Evolutionary conservation across 768 basidiomycete species (phyloP).

Genomic region (Hypholoma fasciculare): DNA sequence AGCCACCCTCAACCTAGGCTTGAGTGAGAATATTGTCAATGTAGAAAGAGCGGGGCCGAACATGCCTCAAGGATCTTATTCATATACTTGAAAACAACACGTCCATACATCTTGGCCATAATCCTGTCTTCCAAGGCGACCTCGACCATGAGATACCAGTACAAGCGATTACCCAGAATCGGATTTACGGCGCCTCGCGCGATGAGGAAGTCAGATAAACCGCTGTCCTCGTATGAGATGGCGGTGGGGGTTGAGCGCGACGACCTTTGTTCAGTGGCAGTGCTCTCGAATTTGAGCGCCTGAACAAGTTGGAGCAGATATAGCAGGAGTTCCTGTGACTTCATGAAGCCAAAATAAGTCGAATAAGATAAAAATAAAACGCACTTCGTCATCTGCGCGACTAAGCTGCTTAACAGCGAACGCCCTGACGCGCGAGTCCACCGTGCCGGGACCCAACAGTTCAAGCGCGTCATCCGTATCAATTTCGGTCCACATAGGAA

Average conservation of each 20-base stretch:
- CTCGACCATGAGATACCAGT: slow-evolving; percentile 99
- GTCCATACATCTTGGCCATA: slow-evolving; percentile 91
- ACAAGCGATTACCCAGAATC: slow-evolving; percentile 86
- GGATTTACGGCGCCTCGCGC: slow-evolving; percentile 78
- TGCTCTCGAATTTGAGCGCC: slow-evolving; percentile 94
- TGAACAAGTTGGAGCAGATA: slow-evolving; percentile 97
- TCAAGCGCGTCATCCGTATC: slow-evolving; percentile 97
- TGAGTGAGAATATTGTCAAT: not conserved
- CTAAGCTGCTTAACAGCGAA: slow-evolving; percentile 93
- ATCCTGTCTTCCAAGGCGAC: slow-evolving; percentile 83
- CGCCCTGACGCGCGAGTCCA: slow-evolving; percentile 89
- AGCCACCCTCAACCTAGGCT: slow-evolving; percentile 66
- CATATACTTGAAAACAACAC: slow-evolving; percentile 90
- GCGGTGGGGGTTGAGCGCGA: slow-evolving; percentile 73
- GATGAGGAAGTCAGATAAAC: slow-evolving; percentile 91
- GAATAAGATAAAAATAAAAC: slow-evolving; percentile 16
- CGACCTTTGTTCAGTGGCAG: slow-evolving; percentile 73
- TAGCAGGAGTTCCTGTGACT: slow-evolving; percentile 77
- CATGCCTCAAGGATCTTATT: slow-evolving; percentile 82
- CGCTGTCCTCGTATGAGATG: slow-evolving; percentile 87
- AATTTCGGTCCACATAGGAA: slow-evolving; percentile 97
- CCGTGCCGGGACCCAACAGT: slow-evolving; percentile 84
- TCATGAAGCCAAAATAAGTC: slow-evolving; percentile 1
- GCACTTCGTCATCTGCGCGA: slow-evolving; percentile 92
- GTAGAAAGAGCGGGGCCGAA: not conserved